Evolutionary conservation across 164 flowering plant species (phyloP).

Genomic region (Piper betle): DNA sequence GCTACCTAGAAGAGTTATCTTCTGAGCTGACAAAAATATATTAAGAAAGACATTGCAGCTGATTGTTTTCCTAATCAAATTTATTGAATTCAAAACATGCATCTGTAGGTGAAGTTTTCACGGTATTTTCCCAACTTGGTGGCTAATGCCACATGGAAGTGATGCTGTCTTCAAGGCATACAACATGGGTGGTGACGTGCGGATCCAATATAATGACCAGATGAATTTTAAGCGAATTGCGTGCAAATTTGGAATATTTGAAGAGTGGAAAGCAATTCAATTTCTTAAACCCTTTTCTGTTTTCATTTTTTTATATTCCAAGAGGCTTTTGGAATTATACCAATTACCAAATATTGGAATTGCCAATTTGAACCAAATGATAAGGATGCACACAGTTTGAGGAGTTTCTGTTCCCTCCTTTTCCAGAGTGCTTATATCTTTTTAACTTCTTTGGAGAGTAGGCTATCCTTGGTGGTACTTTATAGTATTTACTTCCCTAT

Average conservation of each 20-base stretch:
- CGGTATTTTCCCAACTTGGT: constrained; percentile 53
- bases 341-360: too few relatives aligned
- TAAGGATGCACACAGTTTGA: too few relatives aligned
- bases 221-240: constrained; percentile 63
- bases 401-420: too few relatives aligned
- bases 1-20: constrained; percentile 67
- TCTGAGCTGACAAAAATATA: too few relatives aligned
- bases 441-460: too few relatives aligned
- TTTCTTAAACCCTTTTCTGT: not conserved
- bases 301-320: not conserved
- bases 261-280: constrained; percentile 83
- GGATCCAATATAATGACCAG: constrained; percentile 61
- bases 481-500: too few relatives aligned
- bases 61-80: not conserved
- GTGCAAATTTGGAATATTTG: constrained; percentile 77
- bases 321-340: too few relatives aligned
- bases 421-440: too few relatives aligned
- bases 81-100: constrained; percentile 5
- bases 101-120: constrained; percentile 48
- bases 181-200: constrained; percentile 74
- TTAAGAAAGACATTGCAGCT: not conserved
- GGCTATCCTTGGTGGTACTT: too few relatives aligned
- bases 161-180: constrained; percentile 60
- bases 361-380: too few relatives aligned
- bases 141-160: constrained; percentile 45